Base-by-base conservation (phyloP, 306 rosid species). In the Trichosanthes cucumerina region DNA sequence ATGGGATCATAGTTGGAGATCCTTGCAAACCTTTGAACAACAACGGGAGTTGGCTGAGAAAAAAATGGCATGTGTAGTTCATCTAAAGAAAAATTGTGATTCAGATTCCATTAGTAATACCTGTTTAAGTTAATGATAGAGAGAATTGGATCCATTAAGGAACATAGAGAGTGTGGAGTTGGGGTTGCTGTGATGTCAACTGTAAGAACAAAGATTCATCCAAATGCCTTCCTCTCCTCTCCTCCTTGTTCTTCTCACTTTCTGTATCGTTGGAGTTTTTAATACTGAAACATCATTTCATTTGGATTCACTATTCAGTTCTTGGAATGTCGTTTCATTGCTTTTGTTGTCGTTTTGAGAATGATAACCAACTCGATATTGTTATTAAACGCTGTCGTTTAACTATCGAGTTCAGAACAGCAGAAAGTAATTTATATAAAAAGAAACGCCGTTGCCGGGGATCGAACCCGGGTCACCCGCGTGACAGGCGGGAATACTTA, bases 101-200 rank as follows among this genome's bases (percentile, higher is more conserved):
- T 39, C 31, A 66, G 50, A 39, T 39, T 41, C 12, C 76, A 21
- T 5, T 23, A 21, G 33, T 69, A 12, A 14, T 69, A 69, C 23
- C 36, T 70, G n/a, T 70, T 70, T 12, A n/a, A 68, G 52, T 5
- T n/a, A 19, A 21, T 36, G 24, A 38, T 65, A 16, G 38, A 4
- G 52, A 43, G 75, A 69, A 34, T 43, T 70, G 36, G n/a, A 71
- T 71, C 11, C 83, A 66, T 15, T 43, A 52, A 69, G 58, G 79
- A 44, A 5, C 28, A 76, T 65, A 75, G 83, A 80, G 66, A 70
- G 82, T 70, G 38, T 87, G 91, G 90, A 89, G 94, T 88, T 82
- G 85, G 96, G 92, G 77, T 88, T 88, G 91, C 89, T 91, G 95
- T 80, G 89, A 91, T 93, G 98, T 88, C 28, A 84, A 63, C 78